Conservation (phyloP, 1,139 yeast genomes). For the Yamadazyma atmosphaerica region DNA sequence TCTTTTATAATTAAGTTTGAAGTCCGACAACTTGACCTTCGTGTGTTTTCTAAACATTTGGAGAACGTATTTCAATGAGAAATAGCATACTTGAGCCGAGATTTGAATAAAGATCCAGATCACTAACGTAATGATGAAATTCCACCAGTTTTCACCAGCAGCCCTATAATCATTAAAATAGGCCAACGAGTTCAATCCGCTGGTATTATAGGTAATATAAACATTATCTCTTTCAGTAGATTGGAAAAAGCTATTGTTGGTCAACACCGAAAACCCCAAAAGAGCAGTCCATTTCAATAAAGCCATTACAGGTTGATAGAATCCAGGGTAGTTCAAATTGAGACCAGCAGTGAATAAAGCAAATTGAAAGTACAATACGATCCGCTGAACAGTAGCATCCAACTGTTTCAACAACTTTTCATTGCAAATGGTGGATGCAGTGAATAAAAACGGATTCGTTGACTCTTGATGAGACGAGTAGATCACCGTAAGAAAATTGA, state of each 20-base stretch:
- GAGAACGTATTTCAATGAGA: constrained; percentile 7
- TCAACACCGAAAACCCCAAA: constrained; percentile 28
- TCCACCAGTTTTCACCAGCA: constrained; percentile 39
- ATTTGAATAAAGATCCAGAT: constrained; percentile 30
- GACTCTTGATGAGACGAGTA: constrained; percentile 66
- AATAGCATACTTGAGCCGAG: constrained; percentile 17
- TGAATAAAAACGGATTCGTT: constrained; percentile 53
- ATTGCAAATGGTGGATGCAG: constrained; percentile 64
- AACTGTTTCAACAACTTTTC: constrained; percentile 54
- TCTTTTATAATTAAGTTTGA: constrained; percentile 19
- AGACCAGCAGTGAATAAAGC: constrained; percentile 58
- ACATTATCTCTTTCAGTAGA: constrained; percentile 30
- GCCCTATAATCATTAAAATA: constrained; percentile 27
- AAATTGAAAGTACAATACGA: constrained; percentile 55
- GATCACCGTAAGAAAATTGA: constrained; percentile 45
- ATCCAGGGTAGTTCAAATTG: constrained; percentile 62
- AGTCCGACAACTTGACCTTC: neutral
- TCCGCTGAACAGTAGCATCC: constrained; percentile 55
- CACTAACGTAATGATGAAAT: constrained; percentile 37
- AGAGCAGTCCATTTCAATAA: constrained; percentile 39
- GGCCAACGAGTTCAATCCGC: constrained; percentile 35
- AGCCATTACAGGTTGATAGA: constrained; percentile 55
- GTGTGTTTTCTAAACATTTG: constrained; percentile 3
- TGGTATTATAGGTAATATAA: constrained; percentile 32
- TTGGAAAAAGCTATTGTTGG: constrained; percentile 12